Evolutionary conservation across 306 rosid species (phyloP).

Genomic region (Vigna reflexopilosa): DNA sequence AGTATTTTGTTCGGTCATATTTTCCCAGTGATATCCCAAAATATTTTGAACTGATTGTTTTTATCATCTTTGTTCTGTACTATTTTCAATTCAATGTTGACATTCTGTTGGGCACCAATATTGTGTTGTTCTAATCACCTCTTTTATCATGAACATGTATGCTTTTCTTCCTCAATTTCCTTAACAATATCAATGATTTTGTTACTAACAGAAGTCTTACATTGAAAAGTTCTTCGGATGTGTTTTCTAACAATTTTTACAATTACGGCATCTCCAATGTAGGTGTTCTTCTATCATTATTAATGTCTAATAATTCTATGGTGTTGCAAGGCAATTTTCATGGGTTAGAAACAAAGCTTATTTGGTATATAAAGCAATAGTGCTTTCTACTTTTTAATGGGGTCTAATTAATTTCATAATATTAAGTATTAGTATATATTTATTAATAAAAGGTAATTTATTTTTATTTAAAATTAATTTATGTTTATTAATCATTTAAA

Average conservation of each 20-base stretch:
- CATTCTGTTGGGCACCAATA: too few species aligned
- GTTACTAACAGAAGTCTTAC: slow-evolving; percentile 4
- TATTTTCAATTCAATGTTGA: too few species aligned
- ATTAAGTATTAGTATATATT: neutral
- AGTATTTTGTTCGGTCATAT: slow-evolving; percentile 17
- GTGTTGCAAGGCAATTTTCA: neutral
- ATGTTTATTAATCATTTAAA: neutral
- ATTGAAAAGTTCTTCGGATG: slow-evolving; percentile 7
- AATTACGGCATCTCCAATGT: neutral
- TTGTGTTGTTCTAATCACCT: slow-evolving; percentile 20
- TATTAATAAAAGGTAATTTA: neutral
- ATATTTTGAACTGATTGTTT: slow-evolving; percentile 26
- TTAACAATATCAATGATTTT: slow-evolving; percentile 4
- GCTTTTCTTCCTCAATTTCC: neutral
- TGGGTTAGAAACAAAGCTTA: neutral
- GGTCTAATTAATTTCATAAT: neutral
- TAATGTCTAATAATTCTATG: neutral
- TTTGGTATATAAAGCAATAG: neutral
- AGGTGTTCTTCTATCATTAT: neutral
- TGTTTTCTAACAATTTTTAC: slow-evolving; percentile 27
- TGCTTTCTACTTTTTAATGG: neutral
- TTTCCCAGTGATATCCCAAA: slow-evolving; percentile 21
- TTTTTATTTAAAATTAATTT: neutral
- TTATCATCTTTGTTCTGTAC: slow-evolving; percentile 25
- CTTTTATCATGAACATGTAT: neutral